Evolutionary conservation across 352 stramenopile genomes (phyloP).

Genomic region (Globisporangium alternatum): DNA sequence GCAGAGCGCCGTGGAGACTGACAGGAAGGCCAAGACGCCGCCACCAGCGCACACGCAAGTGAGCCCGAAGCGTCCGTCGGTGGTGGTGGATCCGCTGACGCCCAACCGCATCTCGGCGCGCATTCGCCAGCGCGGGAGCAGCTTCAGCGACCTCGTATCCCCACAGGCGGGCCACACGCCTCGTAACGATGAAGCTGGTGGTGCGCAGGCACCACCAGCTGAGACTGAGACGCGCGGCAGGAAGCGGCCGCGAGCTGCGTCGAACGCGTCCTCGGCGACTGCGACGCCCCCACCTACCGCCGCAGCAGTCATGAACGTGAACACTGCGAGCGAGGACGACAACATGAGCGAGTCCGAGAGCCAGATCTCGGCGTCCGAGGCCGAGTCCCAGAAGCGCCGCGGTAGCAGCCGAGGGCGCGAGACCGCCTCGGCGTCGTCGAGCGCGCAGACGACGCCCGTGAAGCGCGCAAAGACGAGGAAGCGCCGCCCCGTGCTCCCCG

Average conservation of each 20-base stretch:
- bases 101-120: constrained; percentile 49
- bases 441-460: constrained; percentile 17
- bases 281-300: constrained; percentile 6
- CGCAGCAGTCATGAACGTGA: not conserved
- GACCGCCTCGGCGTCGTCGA: constrained; percentile 17
- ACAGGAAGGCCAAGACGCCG: constrained; percentile 2
- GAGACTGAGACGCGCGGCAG: constrained; percentile 1
- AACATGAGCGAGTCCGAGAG: constrained; percentile 52
- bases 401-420: constrained; percentile 13
- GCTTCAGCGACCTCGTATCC: constrained; percentile 36
- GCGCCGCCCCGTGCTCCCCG: constrained; percentile 38
- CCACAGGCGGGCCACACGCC: constrained; percentile 14
- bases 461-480: constrained; percentile 42
- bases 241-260: constrained; percentile 35
- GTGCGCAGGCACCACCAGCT: not conserved
- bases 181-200: constrained; percentile 11
- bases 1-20: not conserved
- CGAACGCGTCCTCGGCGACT: constrained; percentile 22
- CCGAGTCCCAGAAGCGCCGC: constrained; percentile 31
- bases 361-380: constrained; percentile 54
- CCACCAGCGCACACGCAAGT: constrained; percentile 12
- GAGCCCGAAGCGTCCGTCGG: constrained; percentile 15
- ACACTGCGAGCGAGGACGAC: constrained; percentile 38
- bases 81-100: constrained; percentile 22
- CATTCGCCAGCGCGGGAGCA: constrained; percentile 48